Base-by-base conservation (phyloP, 192 early-diverging fungal genomes). In the Podila clonocystis region DNA sequence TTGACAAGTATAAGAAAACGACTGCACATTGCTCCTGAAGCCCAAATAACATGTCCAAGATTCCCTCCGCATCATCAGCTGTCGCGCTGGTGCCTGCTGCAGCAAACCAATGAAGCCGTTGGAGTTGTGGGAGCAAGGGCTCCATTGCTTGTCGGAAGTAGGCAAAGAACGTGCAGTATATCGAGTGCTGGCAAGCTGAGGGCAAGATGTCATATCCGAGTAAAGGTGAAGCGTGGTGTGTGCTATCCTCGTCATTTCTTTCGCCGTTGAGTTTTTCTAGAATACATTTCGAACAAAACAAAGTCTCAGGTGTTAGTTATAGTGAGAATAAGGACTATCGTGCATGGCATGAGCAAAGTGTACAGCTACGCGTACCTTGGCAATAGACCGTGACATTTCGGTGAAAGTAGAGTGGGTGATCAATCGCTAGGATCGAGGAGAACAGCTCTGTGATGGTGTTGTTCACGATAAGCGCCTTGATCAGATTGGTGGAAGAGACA, bases 391-490 rank as follows among this genome's bases (percentile, higher is more conserved):
- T 26, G 52, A 55, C 22, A 55, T 55, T 9, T 26, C 22, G 12
- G 49, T 80, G 73, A 65, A 80, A 80, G 8, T 28, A 52, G 30
- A 73, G 19, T 7, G 77, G 67, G 17, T 13, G 36, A 24, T 80
- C 77, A 29, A 65, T 52, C n/a, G 72, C 70, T 71, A 73, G n/a
- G 12, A 80, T 52, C 12, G 77, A 66, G 4, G 77, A 65, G 68
- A 73, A 80, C 36, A 73, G 34, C 31, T 80, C 77, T 5, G 77
- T 80, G 8, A 69, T 65, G 19, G 70, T 69, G 26, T 80, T 80
- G 55, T 80, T 80, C 24, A 70, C 68, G 24, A 80, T 71, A 5
- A 80, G 26, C 0, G 61, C 29, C 62, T 73, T 72, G 17, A 58
- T 70, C 30, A 73, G 33, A 30, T 69, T 58, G 28, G 48, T 57